These are phyloP conservation scores for Hyphodiscus hymeniophilus DNA, from an alignment of 495 filamentous ascomycete genomes.

Conservation along the genomic window DNA sequence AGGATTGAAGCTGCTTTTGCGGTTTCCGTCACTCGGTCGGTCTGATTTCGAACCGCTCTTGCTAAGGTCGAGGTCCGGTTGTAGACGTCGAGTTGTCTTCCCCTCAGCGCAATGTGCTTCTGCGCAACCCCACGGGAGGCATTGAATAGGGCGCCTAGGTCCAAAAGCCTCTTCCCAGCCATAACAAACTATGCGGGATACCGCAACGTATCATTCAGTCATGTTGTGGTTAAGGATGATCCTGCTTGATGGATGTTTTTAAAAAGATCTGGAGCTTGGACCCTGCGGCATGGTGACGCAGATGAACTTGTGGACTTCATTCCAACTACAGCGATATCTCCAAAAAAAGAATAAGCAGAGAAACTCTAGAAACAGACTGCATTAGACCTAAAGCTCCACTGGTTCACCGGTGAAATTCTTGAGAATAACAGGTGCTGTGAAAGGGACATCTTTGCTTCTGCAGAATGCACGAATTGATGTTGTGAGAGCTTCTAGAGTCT, in stretches of 20 bases:
- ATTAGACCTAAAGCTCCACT: too few relatives aligned
- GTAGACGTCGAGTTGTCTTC: conserved; percentile 71
- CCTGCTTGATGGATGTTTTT: too few relatives aligned
- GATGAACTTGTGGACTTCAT: too few relatives aligned
- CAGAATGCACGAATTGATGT: too few relatives aligned
- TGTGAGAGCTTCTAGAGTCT: neutral
- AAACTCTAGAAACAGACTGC: too few relatives aligned
- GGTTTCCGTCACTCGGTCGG: conserved; percentile 54
- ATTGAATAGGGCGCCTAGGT: conserved; percentile 22
- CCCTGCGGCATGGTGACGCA: too few relatives aligned
- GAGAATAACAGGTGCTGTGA: too few relatives aligned
- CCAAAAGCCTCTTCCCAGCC: conserved; percentile 23
- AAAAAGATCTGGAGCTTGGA: too few relatives aligned
- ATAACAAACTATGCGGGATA: conserved; percentile 7
- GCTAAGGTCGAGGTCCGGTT: conserved; percentile 67
- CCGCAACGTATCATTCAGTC: conserved; percentile 1
- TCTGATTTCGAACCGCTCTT: conserved; percentile 55
- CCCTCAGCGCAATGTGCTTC: conserved; percentile 72
- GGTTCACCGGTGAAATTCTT: too few relatives aligned
- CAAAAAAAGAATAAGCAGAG: too few relatives aligned
- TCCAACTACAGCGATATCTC: too few relatives aligned
- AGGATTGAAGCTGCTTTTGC: conserved; percentile 55
- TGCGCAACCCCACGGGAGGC: conserved; percentile 68
- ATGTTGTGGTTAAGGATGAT: conserved; percentile 4
- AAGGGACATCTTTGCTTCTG: too few relatives aligned